These are phyloP conservation scores for Plectosphaerella sp. DNA, from an alignment of 2,329 filamentous ascomycete species.

Conservation along the genomic window DNA sequence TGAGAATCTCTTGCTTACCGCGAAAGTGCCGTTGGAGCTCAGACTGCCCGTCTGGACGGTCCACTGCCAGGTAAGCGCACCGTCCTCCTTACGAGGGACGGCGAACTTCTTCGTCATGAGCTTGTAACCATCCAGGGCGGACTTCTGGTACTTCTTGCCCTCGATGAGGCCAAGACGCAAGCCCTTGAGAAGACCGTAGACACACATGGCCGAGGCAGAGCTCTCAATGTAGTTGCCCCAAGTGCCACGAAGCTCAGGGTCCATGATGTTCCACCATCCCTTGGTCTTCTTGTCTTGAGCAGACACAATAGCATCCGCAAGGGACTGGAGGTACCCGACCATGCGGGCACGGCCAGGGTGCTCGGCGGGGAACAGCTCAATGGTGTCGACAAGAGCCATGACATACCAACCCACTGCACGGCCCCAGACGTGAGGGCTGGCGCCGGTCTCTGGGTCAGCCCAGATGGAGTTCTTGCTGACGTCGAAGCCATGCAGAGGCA, in stretches of 20 bases:
- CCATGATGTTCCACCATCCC: constrained; percentile 33
- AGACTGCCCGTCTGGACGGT: constrained; percentile 28
- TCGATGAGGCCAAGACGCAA: constrained; percentile 26
- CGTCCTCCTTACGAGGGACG: constrained; percentile 34
- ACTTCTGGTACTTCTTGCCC: constrained; percentile 22
- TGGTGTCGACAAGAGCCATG: constrained; percentile 41
- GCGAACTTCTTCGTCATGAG: constrained; percentile 40
- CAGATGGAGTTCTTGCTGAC: constrained; percentile 38
- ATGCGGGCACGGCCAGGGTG: constrained; percentile 31
- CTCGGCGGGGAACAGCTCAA: constrained; percentile 33
- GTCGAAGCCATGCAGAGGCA: constrained; percentile 50
- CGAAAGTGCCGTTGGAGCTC: constrained; percentile 27
- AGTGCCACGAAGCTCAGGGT: constrained; percentile 23
- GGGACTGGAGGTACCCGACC: constrained; percentile 31
- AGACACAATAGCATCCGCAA: constrained; percentile 34
- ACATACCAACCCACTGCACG: constrained; percentile 30
- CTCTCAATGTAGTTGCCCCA: constrained; percentile 31
- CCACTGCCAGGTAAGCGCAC: constrained; percentile 31
- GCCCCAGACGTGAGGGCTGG: constrained; percentile 46
- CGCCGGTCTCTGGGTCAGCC: constrained; percentile 41
- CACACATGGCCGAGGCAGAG: constrained; percentile 29
- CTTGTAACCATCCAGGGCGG: constrained; percentile 37
- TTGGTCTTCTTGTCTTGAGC: constrained; percentile 32
- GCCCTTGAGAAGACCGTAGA: constrained; percentile 30
- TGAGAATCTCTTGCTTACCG: constrained; percentile 29